Percentiles rank a stretch among this genome's conserved stretches.
phyloP scores from a whole-genome alignment of 331 rosid genomes.

The Quercus phellos region DNA sequence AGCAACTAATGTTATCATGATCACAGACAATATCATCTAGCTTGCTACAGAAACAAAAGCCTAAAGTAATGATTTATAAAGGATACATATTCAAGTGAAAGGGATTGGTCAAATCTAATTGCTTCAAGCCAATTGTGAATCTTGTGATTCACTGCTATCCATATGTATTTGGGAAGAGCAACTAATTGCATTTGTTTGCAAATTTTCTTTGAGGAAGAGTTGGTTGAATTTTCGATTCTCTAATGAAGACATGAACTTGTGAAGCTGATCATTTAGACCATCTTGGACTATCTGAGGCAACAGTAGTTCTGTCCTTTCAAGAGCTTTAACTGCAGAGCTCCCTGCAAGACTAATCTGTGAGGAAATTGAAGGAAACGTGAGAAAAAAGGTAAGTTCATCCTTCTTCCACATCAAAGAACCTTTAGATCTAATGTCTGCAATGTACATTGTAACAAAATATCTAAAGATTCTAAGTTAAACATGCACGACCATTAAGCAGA shows the following conservation, averaged over 20 bases:
- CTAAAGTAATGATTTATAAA: not conserved
- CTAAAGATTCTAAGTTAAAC: not conserved
- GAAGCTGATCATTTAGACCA: constrained; percentile 17
- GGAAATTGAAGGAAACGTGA: not conserved
- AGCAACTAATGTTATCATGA: not conserved
- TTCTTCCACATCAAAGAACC: not conserved
- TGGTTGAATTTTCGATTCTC: constrained; percentile 5
- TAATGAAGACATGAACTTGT: constrained; percentile 21
- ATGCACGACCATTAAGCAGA: no score
- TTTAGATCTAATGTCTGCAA: not conserved
- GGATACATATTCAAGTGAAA: not conserved
- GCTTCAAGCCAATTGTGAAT: constrained; percentile 3
- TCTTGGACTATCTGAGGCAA: constrained; percentile 37
- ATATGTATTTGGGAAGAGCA: not conserved
- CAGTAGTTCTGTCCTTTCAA: constrained; percentile 32
- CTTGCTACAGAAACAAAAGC: not conserved
- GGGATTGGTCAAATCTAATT: not conserved
- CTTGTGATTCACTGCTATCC: constrained; percentile 11
- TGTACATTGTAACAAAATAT: not conserved
- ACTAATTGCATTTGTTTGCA: not conserved
- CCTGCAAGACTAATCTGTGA: constrained; percentile 33
- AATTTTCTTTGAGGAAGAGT: constrained; percentile 20
- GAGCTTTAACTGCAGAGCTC: constrained; percentile 26
- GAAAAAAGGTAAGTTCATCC: not conserved
- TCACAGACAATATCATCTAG: not conserved